phyloP scores from a whole-genome alignment of 2,329 filamentous ascomycete genomes.

The Colletotrichum lini region DNA sequence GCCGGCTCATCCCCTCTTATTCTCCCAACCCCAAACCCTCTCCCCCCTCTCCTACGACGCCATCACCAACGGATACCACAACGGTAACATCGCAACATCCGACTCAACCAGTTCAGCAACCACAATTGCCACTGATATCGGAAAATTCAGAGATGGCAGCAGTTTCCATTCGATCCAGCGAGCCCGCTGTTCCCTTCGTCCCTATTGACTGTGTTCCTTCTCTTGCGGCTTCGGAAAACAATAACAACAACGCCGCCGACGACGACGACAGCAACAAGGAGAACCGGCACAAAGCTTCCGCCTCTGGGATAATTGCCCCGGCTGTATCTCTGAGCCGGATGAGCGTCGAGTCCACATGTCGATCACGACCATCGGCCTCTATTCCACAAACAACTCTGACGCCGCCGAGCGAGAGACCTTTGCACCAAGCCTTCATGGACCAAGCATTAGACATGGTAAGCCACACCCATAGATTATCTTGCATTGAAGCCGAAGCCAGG shows the following conservation, averaged over 20 bases:
- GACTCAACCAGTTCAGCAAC: slow-evolving; percentile 19
- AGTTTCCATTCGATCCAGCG: background rate
- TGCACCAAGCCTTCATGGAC: slow-evolving; percentile 79
- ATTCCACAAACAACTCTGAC: slow-evolving; percentile 11
- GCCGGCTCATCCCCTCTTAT: slow-evolving; percentile 37
- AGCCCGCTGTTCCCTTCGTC: background rate
- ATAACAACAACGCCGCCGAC: slow-evolving; percentile 46
- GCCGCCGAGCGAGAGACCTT: slow-evolving; percentile 52
- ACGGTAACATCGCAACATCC: slow-evolving; percentile 28
- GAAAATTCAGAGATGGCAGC: slow-evolving; percentile 44
- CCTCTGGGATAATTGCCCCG: slow-evolving; percentile 10
- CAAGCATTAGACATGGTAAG: slow-evolving; percentile 89
- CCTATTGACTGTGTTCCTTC: background rate
- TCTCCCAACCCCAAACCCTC: slow-evolving; percentile 25
- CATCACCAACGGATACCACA: slow-evolving; percentile 13
- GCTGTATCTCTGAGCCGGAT: slow-evolving; percentile 39
- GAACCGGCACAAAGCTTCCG: slow-evolving; percentile 46
- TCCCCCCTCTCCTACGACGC: slow-evolving; percentile 1
- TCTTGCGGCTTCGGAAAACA: background rate
- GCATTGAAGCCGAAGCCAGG: background rate
- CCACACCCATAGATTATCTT: slow-evolving; percentile 19
- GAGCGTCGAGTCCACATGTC: slow-evolving; percentile 42
- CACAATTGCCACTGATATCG: background rate
- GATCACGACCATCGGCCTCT: slow-evolving; percentile 22
- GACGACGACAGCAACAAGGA: slow-evolving; percentile 46